A percentile compares a stretch with the other conserved stretches of the same genome.
Conservation (phyloP, 371 early-diverging fungal species). For the Mortierella sp. region DNA sequence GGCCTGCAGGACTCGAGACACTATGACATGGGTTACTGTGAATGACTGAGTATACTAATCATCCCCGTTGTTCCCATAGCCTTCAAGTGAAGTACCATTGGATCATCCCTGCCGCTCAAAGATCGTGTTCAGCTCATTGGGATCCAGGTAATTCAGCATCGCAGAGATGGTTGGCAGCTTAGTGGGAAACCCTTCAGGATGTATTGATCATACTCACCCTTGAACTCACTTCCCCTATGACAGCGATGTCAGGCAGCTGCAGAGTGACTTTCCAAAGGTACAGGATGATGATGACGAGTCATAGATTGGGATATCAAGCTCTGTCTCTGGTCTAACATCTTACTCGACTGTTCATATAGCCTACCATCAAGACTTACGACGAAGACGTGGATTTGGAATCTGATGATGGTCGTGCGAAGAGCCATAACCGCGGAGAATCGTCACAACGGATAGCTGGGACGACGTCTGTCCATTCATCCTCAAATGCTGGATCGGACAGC, state of each 20-base stretch:
- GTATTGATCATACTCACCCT: no score
- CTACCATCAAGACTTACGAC: conserved; percentile 76
- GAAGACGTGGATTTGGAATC: conserved; percentile 76
- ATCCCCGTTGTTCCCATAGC: conserved; percentile 7
- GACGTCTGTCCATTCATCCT: conserved; percentile 31
- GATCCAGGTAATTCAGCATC: conserved; percentile 17
- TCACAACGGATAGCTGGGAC: conserved; percentile 36
- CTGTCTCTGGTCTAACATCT: background rate
- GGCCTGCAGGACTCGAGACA: no score
- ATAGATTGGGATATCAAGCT: no score
- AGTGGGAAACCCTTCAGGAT: no score
- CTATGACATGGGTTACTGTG: no score
- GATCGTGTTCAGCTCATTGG: conserved; percentile 46
- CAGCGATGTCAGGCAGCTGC: conserved; percentile 17
- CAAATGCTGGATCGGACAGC: conserved; percentile 34
- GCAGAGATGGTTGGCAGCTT: no score
- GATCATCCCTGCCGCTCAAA: conserved; percentile 65
- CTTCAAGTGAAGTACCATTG: conserved; percentile 63
- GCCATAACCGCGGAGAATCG: conserved; percentile 13
- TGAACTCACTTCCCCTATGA: background rate
- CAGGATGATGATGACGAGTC: no score
- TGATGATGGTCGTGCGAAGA: conserved; percentile 43
- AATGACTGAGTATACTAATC: no score
- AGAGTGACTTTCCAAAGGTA: conserved; percentile 41
- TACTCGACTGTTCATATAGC: conserved; percentile 52